Conservation (phyloP, 208 protist species). For the Leishmania aethiopica region DNA sequence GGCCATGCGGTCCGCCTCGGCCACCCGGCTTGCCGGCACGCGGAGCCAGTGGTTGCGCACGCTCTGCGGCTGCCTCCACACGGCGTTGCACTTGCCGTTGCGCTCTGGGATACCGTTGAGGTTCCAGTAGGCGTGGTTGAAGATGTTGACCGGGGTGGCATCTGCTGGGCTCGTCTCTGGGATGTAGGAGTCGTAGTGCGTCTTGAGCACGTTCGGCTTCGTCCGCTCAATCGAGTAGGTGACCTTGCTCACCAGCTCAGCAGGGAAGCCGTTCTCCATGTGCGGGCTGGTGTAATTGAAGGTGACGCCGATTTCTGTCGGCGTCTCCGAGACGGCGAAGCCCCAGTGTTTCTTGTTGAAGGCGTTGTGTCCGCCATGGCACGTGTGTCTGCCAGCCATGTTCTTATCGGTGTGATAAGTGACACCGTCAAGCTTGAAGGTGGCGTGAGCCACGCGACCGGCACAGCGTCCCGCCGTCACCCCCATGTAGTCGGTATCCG, state of each 20-base stretch:
- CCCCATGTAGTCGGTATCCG: slow-evolving; percentile 53
- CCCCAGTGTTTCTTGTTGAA: slow-evolving; percentile 59
- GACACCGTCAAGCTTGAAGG: slow-evolving; percentile 45
- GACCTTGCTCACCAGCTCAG: slow-evolving; percentile 34
- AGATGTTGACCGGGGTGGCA: slow-evolving; percentile 55
- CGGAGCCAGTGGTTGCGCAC: slow-evolving; percentile 51
- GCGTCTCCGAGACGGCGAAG: slow-evolving; percentile 9
- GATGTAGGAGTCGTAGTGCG: slow-evolving; percentile 36
- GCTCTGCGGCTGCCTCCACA: slow-evolving; percentile 18
- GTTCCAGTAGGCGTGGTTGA: slow-evolving; percentile 75
- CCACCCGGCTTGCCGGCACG: slow-evolving; percentile 35
- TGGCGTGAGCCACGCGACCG: slow-evolving; percentile 55
- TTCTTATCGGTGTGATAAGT: slow-evolving; percentile 29
- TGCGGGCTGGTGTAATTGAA: slow-evolving; percentile 46
- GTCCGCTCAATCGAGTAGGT: slow-evolving; percentile 48
- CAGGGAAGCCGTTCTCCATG: slow-evolving; percentile 72
- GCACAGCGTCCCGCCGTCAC: slow-evolving; percentile 64
- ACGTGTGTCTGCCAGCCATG: slow-evolving; percentile 28
- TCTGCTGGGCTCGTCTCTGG: slow-evolving; percentile 47
- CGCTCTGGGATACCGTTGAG: slow-evolving; percentile 58
- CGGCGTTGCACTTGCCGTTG: background rate
- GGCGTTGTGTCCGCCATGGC: slow-evolving; percentile 48
- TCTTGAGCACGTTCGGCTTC: slow-evolving; percentile 37
- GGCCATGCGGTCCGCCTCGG: slow-evolving; percentile 35
- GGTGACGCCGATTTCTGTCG: slow-evolving; percentile 19